These are phyloP conservation scores for Cryptococcus sp. DNA, from an alignment of 1,284 basidiomycete species.

Conservation along the genomic window DNA sequence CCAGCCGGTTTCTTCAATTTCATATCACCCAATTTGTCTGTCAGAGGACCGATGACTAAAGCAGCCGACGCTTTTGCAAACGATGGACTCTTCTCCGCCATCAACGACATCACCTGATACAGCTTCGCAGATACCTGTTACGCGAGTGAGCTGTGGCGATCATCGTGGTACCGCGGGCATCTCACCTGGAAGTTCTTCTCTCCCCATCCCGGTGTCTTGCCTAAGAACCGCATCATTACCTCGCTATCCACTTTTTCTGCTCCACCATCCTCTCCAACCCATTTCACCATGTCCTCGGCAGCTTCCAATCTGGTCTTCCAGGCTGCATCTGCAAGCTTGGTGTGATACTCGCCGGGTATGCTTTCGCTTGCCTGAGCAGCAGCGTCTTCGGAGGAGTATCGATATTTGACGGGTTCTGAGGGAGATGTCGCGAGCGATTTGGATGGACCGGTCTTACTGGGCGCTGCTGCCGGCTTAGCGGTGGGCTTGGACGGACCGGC, in stretches of 20 bases:
- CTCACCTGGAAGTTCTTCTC: slow-evolving; percentile 98
- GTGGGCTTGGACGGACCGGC: slow-evolving; percentile 43
- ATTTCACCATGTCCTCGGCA: slow-evolving; percentile 79
- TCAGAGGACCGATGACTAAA: slow-evolving; percentile 77
- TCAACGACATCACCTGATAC: slow-evolving; percentile 70
- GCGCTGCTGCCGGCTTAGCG: slow-evolving; percentile 45
- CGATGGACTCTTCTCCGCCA: slow-evolving; percentile 76
- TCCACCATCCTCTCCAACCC: slow-evolving; percentile 67
- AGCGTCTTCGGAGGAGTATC: slow-evolving; percentile 88
- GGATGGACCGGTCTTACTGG: slow-evolving; percentile 55
- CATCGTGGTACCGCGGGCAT: not conserved
- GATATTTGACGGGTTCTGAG: slow-evolving; percentile 85
- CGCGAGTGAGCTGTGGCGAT: not conserved
- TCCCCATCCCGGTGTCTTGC: slow-evolving; percentile 88
- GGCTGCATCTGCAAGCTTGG: slow-evolving; percentile 76
- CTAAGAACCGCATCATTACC: slow-evolving; percentile 82
- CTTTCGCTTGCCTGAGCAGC: slow-evolving; percentile 73
- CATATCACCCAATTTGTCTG: slow-evolving; percentile 93
- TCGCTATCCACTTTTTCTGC: slow-evolving; percentile 78
- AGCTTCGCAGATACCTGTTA: slow-evolving; percentile 81
- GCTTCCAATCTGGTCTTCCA: slow-evolving; percentile 93
- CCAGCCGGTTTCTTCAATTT: slow-evolving; percentile 98
- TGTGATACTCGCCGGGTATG: slow-evolving; percentile 71
- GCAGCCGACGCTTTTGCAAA: slow-evolving; percentile 87
- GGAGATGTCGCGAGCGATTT: slow-evolving; percentile 60